These are phyloP conservation scores for Chytriomyces sp. DNA, from an alignment of 192 early-diverging fungal species.

Conservation along the genomic window DNA sequence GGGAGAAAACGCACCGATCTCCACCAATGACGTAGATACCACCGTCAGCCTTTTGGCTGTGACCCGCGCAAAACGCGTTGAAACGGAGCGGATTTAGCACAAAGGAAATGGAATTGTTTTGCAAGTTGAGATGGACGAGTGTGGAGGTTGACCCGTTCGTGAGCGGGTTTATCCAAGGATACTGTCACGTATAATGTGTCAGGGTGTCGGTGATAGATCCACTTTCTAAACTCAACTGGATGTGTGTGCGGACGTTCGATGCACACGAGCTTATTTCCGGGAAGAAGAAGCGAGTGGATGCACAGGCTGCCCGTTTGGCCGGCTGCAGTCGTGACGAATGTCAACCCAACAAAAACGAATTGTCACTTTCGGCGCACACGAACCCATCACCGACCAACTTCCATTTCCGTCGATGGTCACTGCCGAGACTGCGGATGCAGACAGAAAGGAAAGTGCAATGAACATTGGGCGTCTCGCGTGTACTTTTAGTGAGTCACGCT, in stretches of 20 bases:
- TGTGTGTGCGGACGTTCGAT: slow-evolving; percentile 39
- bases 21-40: slow-evolving; percentile 31
- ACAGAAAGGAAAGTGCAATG: too few species aligned
- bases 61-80: slow-evolving; percentile 44
- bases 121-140: slow-evolving; percentile 8
- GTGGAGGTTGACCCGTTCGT: slow-evolving; percentile 18
- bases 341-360: too few species aligned
- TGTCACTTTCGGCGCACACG: too few species aligned
- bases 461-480: too few species aligned
- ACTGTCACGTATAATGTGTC: too few species aligned
- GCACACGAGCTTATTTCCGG: slow-evolving; percentile 33
- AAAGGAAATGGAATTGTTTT: not conserved
- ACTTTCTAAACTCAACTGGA: too few species aligned
- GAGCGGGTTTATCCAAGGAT: slow-evolving; percentile 7
- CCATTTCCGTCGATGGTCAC: too few species aligned
- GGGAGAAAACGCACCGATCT: slow-evolving; percentile 8
- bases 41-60: slow-evolving; percentile 30
- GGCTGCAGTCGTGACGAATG: too few species aligned
- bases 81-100: not conserved
- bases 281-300: slow-evolving; percentile 29
- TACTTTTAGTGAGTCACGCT: too few species aligned
- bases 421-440: too few species aligned
- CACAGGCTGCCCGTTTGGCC: slow-evolving; percentile 31
- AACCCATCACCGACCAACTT: too few species aligned
- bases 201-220: too few species aligned